phyloP scores from a whole-genome alignment of 352 stramenopile species.

The Globisporangium lucens region DNA sequence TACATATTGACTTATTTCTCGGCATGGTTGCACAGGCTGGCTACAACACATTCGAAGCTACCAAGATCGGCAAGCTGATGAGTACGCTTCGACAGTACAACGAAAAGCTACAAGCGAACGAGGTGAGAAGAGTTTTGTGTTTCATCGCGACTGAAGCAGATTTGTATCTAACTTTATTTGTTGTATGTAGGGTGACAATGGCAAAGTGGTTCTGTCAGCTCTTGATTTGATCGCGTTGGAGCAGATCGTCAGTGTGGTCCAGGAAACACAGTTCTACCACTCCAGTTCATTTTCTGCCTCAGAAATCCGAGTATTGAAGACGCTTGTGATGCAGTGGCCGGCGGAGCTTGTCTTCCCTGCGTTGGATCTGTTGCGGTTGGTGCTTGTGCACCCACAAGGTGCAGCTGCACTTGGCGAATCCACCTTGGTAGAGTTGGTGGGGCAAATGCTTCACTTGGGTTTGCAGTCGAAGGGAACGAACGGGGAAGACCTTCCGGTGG shows the following conservation, averaged over 20 bases:
- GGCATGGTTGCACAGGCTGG: constrained; percentile 31
- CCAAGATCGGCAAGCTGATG: constrained; percentile 91
- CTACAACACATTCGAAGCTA: constrained; percentile 93
- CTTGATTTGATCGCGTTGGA: constrained; percentile 59
- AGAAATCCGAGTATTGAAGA: constrained; percentile 62
- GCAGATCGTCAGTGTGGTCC: constrained; percentile 57
- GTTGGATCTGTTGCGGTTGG: constrained; percentile 90
- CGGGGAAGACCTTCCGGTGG: constrained; percentile 44
- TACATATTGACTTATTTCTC: no score
- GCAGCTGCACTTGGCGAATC: constrained; percentile 32
- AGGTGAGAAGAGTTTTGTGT: constrained; percentile 26
- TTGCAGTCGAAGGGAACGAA: constrained; percentile 21
- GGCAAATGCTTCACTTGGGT: constrained; percentile 37
- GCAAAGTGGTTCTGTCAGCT: constrained; percentile 31
- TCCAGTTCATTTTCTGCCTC: constrained; percentile 71
- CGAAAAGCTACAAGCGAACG: constrained; percentile 51
- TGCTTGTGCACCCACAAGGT: constrained; percentile 88
- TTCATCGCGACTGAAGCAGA: constrained; percentile 38
- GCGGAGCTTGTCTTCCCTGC: constrained; percentile 83
- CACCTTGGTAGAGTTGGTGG: constrained; percentile 33
- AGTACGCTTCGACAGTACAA: constrained; percentile 91
- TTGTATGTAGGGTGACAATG: not conserved
- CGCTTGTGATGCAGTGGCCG: constrained; percentile 69
- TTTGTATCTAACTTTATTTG: constrained; percentile 25
- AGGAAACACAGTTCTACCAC: constrained; percentile 91